Conservation (phyloP, 176 grass and related monocot species). For the Oryza officinalis region DNA sequence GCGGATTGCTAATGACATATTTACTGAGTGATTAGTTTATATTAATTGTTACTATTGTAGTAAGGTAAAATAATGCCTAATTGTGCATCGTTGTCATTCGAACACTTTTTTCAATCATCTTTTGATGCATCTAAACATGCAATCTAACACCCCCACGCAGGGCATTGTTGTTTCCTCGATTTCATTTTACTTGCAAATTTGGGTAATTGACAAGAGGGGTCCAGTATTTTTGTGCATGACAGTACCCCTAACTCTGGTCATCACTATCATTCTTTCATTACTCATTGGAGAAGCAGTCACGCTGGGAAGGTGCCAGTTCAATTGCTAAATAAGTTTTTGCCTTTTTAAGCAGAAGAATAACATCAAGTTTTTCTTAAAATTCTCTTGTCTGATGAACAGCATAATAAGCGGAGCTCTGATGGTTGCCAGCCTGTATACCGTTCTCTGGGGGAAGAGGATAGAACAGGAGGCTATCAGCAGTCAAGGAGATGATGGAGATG, state of each 20-base stretch:
- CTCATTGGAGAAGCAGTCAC: constrained; percentile 48
- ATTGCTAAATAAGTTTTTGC: background rate
- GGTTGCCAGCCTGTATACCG: constrained; percentile 53
- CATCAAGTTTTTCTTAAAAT: no score
- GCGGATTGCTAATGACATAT: background rate
- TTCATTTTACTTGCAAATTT: constrained; percentile 46
- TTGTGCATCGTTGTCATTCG: background rate
- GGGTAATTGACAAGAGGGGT: constrained; percentile 46
- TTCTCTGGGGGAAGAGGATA: constrained; percentile 51
- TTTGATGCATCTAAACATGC: background rate
- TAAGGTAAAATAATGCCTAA: background rate
- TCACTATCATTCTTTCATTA: constrained; percentile 40
- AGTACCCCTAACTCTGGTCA: constrained; percentile 40
- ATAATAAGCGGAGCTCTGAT: constrained; percentile 49
- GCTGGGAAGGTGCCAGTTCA: constrained; percentile 46
- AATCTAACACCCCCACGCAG: background rate
- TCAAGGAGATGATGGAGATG: constrained; percentile 1
- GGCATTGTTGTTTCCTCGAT: constrained; percentile 31
- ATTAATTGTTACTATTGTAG: background rate
- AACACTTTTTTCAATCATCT: background rate
- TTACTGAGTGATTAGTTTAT: background rate
- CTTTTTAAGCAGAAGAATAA: background rate
- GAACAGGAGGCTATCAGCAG: constrained; percentile 22
- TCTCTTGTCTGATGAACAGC: constrained; percentile 15
- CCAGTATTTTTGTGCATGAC: constrained; percentile 54